phyloP scores from a whole-genome alignment of 805 yeast genomes.

The Metschnikowia corniflorae region DNA sequence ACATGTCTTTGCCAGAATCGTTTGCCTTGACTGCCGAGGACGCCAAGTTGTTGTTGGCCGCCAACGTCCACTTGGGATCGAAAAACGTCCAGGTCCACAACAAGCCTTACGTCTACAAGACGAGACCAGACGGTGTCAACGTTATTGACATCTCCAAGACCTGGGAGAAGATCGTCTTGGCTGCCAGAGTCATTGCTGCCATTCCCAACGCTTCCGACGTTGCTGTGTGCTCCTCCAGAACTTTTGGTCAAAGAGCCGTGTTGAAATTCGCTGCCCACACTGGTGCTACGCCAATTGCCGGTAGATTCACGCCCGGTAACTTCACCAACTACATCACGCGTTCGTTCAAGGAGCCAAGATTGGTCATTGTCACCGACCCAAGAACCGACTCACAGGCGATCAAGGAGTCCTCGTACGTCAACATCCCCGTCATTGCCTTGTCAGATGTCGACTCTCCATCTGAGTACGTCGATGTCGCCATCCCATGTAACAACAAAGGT shows the following conservation, averaged over 20 bases:
- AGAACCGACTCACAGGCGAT: slow-evolving; percentile 99
- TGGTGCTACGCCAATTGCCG: slow-evolving; percentile 99
- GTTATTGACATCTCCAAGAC: slow-evolving; percentile 98
- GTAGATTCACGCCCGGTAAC: slow-evolving; percentile 99
- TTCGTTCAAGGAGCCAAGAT: slow-evolving; percentile 99
- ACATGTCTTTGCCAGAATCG: slow-evolving; percentile 82
- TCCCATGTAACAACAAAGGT: slow-evolving; percentile 99
- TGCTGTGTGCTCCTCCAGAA: slow-evolving; percentile 98
- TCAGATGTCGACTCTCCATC: slow-evolving; percentile 97
- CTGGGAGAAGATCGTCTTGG: slow-evolving; percentile 99
- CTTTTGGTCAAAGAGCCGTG: slow-evolving; percentile 99
- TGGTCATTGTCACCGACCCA: slow-evolving; percentile 98
- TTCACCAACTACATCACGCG: slow-evolving; percentile 99
- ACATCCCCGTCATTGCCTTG: slow-evolving; percentile 99
- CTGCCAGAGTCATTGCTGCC: slow-evolving; percentile 99
- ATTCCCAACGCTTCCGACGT: slow-evolving; percentile 98
- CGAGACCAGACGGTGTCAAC: slow-evolving; percentile 99
- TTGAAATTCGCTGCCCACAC: slow-evolving; percentile 99
- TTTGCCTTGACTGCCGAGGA: slow-evolving; percentile 95
- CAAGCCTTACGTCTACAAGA: slow-evolving; percentile 94
- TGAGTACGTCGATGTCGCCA: slow-evolving; percentile 98
- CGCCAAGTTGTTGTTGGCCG: slow-evolving; percentile 98
- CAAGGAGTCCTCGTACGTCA: slow-evolving; percentile 99
- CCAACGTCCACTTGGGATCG: slow-evolving; percentile 98
- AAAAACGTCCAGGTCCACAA: slow-evolving; percentile 99